phyloP scores from a whole-genome alignment of 768 basidiomycete genomes.

The Xerocomus potaroensis region DNA sequence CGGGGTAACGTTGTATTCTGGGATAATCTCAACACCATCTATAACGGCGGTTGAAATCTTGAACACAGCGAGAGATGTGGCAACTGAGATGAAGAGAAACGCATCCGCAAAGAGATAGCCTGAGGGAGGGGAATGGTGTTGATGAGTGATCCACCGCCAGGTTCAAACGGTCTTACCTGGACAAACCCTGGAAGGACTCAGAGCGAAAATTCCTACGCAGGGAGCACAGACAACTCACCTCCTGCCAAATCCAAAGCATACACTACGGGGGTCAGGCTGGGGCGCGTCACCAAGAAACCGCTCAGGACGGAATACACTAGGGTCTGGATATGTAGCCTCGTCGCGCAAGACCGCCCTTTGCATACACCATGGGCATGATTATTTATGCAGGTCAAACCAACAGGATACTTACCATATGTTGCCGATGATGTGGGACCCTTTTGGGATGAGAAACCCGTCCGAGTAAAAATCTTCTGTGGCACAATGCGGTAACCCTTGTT shows the following conservation, averaged over 20 bases:
- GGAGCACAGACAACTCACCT: no score
- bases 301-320: slow-evolving; percentile 32
- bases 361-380: not conserved
- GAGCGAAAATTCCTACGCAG: no score
- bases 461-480: slow-evolving; percentile 19
- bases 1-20: slow-evolving; percentile 39
- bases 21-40: slow-evolving; percentile 40
- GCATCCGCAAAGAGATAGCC: slow-evolving; percentile 29
- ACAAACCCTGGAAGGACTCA: slow-evolving; percentile 11
- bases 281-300: slow-evolving; percentile 26
- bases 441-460: slow-evolving; percentile 17
- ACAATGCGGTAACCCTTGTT: slow-evolving; percentile 14
- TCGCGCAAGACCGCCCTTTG: slow-evolving; percentile 55
- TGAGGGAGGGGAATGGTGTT: not conserved
- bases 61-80: slow-evolving; percentile 43
- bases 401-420: slow-evolving; percentile 21
- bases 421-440: slow-evolving; percentile 22
- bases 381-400: not conserved
- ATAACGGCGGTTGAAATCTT: slow-evolving; percentile 39
- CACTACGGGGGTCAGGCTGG: slow-evolving; percentile 14
- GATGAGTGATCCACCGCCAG: not conserved
- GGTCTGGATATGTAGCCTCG: slow-evolving; percentile 34
- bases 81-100: slow-evolving; percentile 23
- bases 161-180: slow-evolving; percentile 9
- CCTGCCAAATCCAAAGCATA: slow-evolving; percentile 29